A percentile compares a stretch with the other conserved stretches of the same genome.
phyloP scores from a whole-genome alignment of 345 rosid species.

The Erodium maritimum region DNA sequence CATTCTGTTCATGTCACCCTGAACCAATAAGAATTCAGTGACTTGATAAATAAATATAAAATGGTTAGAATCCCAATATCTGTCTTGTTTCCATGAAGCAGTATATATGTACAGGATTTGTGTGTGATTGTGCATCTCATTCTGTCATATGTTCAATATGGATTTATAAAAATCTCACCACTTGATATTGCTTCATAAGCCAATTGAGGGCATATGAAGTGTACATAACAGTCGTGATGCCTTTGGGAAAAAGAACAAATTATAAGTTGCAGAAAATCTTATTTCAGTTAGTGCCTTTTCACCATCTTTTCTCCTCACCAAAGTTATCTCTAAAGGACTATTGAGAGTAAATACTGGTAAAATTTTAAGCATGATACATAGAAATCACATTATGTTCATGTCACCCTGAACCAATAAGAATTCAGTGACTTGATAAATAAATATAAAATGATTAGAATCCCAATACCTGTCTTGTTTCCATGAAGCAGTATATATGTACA shows the following conservation, averaged over 20 bases:
- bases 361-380: not conserved
- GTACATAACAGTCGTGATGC: constrained; percentile 96
- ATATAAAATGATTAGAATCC: too few species aligned
- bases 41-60: too few species aligned
- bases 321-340: too few species aligned
- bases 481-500: not conserved
- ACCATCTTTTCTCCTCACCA: not conserved
- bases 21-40: not conserved
- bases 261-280: not conserved
- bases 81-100: not conserved
- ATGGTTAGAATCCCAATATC: too few species aligned
- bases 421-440: too few species aligned
- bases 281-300: not conserved
- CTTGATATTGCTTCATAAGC: constrained; percentile 90
- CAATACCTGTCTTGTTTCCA: not conserved
- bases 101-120: not conserved
- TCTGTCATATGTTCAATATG: not conserved
- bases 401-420: not conserved
- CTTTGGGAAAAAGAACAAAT: constrained; percentile 19
- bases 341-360: not conserved
- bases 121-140: constrained; percentile 2
- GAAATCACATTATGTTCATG: not conserved
- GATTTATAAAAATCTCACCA: constrained; percentile 36
- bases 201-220: constrained; percentile 93
- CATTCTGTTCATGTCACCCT: too few species aligned